These are phyloP conservation scores for Hydrangea macrophylla DNA, from an alignment of 148 eudicot species.

Conservation along the genomic window DNA sequence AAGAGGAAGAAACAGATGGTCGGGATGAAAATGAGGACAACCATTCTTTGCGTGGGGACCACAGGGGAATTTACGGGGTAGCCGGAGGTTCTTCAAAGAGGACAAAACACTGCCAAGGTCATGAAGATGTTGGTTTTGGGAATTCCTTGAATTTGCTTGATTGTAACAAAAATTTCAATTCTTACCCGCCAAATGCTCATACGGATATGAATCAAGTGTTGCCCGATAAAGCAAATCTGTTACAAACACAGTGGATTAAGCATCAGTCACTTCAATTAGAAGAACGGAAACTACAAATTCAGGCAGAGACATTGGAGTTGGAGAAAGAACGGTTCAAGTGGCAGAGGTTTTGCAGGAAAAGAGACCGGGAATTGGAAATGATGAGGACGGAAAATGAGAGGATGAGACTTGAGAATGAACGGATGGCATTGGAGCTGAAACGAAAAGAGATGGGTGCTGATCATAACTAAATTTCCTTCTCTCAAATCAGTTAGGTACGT, in stretches of 20 bases:
- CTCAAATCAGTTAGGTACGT: background rate
- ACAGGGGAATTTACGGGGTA: constrained; percentile 20
- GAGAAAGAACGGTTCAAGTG: constrained; percentile 74
- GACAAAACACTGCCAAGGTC: constrained; percentile 41
- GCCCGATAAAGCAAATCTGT: constrained; percentile 36
- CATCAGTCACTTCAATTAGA: constrained; percentile 47
- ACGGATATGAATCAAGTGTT: constrained; percentile 28
- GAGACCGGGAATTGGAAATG: constrained; percentile 64
- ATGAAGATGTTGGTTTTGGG: constrained; percentile 33
- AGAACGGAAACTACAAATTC: constrained; percentile 59
- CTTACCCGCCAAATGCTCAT: constrained; percentile 25
- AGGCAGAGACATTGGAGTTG: constrained; percentile 58
- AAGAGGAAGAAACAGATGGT: constrained; percentile 50
- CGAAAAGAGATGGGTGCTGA: constrained; percentile 49
- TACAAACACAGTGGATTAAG: constrained; percentile 40
- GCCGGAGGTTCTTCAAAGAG: constrained; percentile 40
- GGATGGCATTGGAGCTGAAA: constrained; percentile 67
- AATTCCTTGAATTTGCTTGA: constrained; percentile 34
- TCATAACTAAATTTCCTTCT: too few species aligned
- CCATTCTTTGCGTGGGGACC: constrained; percentile 21
- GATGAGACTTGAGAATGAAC: constrained; percentile 75
- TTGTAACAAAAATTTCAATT: constrained; percentile 34
- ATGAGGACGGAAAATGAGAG: constrained; percentile 61
- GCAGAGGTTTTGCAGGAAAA: constrained; percentile 64
- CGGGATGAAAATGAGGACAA: constrained; percentile 48